Percentiles rank a stretch among this genome's conserved stretches.
Evolutionary conservation across 169 alveolate genomes (phyloP).

Genomic region (Babesia gibsoni): DNA sequence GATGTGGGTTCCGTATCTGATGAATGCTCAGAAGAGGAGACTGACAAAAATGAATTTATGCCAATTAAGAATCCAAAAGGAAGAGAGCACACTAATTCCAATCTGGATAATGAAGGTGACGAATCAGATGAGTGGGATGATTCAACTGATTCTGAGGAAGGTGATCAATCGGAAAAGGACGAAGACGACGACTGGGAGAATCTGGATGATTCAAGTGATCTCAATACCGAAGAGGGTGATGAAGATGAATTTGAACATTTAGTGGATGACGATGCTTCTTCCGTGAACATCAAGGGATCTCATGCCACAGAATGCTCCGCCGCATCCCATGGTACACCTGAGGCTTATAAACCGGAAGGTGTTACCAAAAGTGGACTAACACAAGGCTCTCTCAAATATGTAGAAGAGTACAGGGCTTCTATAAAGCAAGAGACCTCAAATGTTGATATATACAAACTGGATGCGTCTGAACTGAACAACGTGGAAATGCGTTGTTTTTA

Average conservation of each 20-base stretch:
- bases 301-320: no score
- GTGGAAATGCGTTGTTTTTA: constrained; percentile 67
- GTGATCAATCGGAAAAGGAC: background rate
- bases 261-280: background rate
- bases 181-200: background rate
- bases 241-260: background rate
- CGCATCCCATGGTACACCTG: background rate
- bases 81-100: background rate
- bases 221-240: background rate
- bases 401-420: constrained; percentile 43
- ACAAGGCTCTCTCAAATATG: constrained; percentile 10
- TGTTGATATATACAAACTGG: constrained; percentile 37
- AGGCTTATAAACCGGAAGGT: background rate
- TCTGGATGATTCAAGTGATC: background rate
- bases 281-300: no score
- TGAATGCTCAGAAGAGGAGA: constrained; percentile 17
- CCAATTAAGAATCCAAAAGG: background rate
- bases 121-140: constrained; percentile 1
- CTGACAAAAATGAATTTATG: constrained; percentile 23
- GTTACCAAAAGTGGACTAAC: background rate
- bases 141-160: background rate
- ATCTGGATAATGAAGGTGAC: constrained; percentile 1
- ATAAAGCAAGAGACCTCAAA: constrained; percentile 20
- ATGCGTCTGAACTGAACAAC: constrained; percentile 56
- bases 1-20: no score